Conservation (phyloP, 2,329 filamentous ascomycete genomes). For the Rhynchosporium agropyri region DNA sequence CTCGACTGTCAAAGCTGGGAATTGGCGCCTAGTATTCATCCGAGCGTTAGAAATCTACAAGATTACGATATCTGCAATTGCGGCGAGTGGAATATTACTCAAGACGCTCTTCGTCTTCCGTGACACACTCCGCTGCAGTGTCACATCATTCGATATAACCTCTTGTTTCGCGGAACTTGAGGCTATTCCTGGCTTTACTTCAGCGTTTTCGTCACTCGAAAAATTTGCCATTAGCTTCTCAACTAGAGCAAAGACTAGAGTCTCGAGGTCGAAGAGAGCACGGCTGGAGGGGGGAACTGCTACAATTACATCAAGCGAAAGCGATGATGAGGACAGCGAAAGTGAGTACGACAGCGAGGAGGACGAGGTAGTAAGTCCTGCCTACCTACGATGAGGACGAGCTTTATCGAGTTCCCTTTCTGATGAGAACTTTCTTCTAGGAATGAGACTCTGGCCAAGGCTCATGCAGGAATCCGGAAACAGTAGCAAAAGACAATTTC, state of each 20-base stretch:
- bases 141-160: not conserved
- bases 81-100: not conserved
- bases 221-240: constrained; percentile 9
- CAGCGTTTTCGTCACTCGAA: constrained; percentile 1
- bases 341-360: too few species aligned
- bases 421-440: not conserved
- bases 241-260: not conserved
- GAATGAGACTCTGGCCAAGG: not conserved
- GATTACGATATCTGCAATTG: constrained; percentile 7
- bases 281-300: not conserved
- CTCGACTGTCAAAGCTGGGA: constrained; percentile 6
- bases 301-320: not conserved
- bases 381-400: too few species aligned
- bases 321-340: too few species aligned
- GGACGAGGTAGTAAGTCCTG: not conserved
- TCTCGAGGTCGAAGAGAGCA: not conserved
- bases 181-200: not conserved
- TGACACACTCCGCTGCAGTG: constrained; percentile 1
- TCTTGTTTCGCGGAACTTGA: not conserved
- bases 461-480: not conserved
- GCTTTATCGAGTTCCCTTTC: not conserved
- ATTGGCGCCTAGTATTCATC: constrained; percentile 7
- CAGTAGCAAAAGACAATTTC: not conserved
- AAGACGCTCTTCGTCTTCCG: not conserved
- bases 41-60: constrained; percentile 3